A percentile compares a stretch with the other conserved stretches of the same genome.
phyloP scores from a whole-genome alignment of 331 rosid genomes.

The Phaseolus coccineus region DNA sequence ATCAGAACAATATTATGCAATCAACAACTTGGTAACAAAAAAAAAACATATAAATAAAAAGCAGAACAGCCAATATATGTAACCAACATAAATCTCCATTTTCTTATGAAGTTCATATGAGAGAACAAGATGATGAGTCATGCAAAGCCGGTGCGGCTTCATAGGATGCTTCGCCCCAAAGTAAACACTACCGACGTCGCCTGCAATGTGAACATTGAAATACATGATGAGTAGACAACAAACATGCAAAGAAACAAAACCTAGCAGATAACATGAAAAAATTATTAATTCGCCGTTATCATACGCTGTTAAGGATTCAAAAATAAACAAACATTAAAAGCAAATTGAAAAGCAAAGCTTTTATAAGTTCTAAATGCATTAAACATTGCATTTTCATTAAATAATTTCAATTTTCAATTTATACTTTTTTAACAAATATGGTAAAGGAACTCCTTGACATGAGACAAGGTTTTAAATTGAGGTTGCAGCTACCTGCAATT shows the following conservation, averaged over 20 bases:
- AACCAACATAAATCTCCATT: slow-evolving; percentile 95
- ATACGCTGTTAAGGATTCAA: neutral
- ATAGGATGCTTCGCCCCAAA: slow-evolving; percentile 98
- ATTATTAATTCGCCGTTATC: neutral
- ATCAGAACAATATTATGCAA: neutral
- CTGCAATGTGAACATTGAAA: slow-evolving; percentile 59
- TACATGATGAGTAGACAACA: neutral
- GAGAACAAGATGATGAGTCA: slow-evolving; percentile 99
- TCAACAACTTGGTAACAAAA: neutral
- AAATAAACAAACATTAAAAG: neutral
- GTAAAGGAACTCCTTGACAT: neutral
- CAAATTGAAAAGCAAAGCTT: neutral
- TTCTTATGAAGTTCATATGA: slow-evolving; percentile 93
- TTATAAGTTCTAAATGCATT: neutral
- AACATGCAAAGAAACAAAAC: slow-evolving; percentile 15
- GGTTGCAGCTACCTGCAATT: neutral
- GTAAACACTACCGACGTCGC: slow-evolving; percentile 96
- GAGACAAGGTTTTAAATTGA: neutral
- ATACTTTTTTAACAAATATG: neutral
- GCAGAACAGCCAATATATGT: slow-evolving; percentile 7
- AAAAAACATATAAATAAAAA: neutral
- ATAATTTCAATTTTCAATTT: neutral
- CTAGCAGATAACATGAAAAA: neutral
- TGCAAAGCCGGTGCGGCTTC: slow-evolving; percentile 98
- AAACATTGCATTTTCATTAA: neutral